phyloP scores from a whole-genome alignment of 2,329 filamentous ascomycete species.

The Penicillium sp. region DNA sequence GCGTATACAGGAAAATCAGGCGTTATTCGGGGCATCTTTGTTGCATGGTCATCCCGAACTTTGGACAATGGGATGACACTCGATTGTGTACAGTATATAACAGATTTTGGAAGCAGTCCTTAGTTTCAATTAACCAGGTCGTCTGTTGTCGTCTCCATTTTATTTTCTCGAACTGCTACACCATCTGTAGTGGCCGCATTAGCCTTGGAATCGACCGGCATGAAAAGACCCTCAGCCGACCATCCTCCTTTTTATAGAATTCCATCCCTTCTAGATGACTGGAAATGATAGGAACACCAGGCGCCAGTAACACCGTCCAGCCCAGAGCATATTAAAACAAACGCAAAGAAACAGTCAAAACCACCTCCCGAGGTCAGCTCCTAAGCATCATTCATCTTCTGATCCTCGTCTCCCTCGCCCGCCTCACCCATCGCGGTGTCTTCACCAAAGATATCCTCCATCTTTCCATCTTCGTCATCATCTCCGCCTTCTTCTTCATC shows the following conservation, averaged over 20 bases:
- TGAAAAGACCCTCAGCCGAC: not conserved
- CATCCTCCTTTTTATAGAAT: not conserved
- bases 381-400: constrained; percentile 43
- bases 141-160: constrained; percentile 1
- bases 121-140: constrained; percentile 10
- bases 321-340: constrained; percentile 1
- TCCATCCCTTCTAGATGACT: not conserved
- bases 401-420: constrained; percentile 38
- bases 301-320: constrained; percentile 19
- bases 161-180: not conserved
- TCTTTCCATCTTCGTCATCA: constrained; percentile 45
- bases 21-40: constrained; percentile 23
- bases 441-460: constrained; percentile 48
- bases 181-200: not conserved
- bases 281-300: constrained; percentile 11
- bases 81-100: constrained; percentile 23
- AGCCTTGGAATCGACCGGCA: not conserved
- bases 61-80: constrained; percentile 13
- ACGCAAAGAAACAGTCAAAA: not conserved
- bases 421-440: constrained; percentile 38
- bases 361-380: not conserved
- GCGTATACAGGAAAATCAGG: constrained; percentile 18
- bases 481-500: constrained; percentile 32
- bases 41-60: constrained; percentile 18
- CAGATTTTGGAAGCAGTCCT: constrained; percentile 9